Conservation (phyloP, 495 filamentous ascomycete genomes). For the Tuber microsphaerosporum region DNA sequence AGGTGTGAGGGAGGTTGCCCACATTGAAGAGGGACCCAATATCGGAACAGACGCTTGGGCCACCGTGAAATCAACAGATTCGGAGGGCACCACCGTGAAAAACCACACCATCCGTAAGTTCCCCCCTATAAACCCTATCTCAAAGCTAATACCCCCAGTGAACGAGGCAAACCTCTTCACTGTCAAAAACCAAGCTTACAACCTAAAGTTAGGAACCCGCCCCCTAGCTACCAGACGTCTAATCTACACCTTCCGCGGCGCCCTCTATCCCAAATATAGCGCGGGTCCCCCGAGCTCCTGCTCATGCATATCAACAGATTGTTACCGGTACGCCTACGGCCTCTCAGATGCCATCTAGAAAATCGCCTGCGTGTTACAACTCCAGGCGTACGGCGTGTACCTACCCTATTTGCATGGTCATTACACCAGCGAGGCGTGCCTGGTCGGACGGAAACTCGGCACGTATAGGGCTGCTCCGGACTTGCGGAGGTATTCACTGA, state of each 20-base stretch:
- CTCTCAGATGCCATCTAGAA: slow-evolving; percentile 3
- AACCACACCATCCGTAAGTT: background rate
- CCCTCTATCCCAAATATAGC: background rate
- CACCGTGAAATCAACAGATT: background rate
- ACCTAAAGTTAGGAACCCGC: background rate
- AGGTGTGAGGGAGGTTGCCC: slow-evolving; percentile 1
- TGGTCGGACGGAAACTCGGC: slow-evolving; percentile 8
- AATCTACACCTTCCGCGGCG: slow-evolving; percentile 1
- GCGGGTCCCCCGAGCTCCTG: background rate
- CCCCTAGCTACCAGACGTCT: background rate
- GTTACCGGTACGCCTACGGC: slow-evolving; percentile 7
- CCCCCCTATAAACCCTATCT: background rate
- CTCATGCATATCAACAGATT: slow-evolving; percentile 7
- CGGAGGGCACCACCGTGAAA: slow-evolving; percentile 3
- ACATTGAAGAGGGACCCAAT: background rate
- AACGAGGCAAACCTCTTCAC: background rate
- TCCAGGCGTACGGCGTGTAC: slow-evolving; percentile 10
- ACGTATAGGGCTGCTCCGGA: slow-evolving; percentile 16
- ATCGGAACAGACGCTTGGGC: slow-evolving; percentile 3
- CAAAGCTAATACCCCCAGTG: background rate
- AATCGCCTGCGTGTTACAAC: background rate
- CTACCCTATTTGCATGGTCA: slow-evolving; percentile 8
- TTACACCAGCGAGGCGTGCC: slow-evolving; percentile 9
- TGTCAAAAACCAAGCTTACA: background rate
- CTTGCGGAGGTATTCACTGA: slow-evolving; percentile 13